phyloP scores from a whole-genome alignment of 768 basidiomycete species.

The Pleurotus tuoliensis region DNA sequence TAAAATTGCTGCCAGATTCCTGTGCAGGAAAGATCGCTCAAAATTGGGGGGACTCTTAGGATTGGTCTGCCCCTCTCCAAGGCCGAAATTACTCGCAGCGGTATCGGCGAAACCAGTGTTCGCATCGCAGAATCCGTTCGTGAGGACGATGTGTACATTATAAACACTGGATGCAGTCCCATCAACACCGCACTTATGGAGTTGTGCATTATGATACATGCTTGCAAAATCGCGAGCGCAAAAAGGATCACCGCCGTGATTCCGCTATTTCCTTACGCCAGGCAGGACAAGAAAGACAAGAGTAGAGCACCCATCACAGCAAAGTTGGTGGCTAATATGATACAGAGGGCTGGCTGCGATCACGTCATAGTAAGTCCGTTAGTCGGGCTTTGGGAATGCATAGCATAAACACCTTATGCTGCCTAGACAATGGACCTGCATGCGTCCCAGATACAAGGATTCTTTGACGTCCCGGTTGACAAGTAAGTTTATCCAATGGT shows the following conservation, averaged over 20 bases:
- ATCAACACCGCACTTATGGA: slow-evolving; percentile 98
- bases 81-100: slow-evolving; percentile 83
- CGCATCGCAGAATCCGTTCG: slow-evolving; percentile 93
- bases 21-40: slow-evolving; percentile 14
- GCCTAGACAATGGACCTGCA: slow-evolving; percentile 95
- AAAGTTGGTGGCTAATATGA: slow-evolving; percentile 97
- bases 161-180: slow-evolving; percentile 85
- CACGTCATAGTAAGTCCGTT: slow-evolving; percentile 83
- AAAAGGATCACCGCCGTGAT: slow-evolving; percentile 98
- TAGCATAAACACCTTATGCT: slow-evolving; percentile 6
- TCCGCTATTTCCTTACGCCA: slow-evolving; percentile 93
- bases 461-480: slow-evolving; percentile 99
- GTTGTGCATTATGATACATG: slow-evolving; percentile 98
- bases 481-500: slow-evolving; percentile 63
- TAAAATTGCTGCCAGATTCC: slow-evolving; percentile 32
- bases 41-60: slow-evolving; percentile 36
- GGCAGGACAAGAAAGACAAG: slow-evolving; percentile 99
- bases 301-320: slow-evolving; percentile 97
- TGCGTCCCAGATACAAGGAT: slow-evolving; percentile 98
- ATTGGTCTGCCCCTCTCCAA: slow-evolving; percentile 87
- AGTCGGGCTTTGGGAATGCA: slow-evolving; percentile 1
- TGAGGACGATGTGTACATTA: slow-evolving; percentile 98
- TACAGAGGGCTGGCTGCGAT: slow-evolving; percentile 89
- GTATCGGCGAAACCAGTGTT: slow-evolving; percentile 89
- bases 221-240: slow-evolving; percentile 99